These are phyloP conservation scores for Phaeophleospora eucalypticola DNA, from an alignment of 2,329 filamentous ascomycete species.

Conservation along the genomic window DNA sequence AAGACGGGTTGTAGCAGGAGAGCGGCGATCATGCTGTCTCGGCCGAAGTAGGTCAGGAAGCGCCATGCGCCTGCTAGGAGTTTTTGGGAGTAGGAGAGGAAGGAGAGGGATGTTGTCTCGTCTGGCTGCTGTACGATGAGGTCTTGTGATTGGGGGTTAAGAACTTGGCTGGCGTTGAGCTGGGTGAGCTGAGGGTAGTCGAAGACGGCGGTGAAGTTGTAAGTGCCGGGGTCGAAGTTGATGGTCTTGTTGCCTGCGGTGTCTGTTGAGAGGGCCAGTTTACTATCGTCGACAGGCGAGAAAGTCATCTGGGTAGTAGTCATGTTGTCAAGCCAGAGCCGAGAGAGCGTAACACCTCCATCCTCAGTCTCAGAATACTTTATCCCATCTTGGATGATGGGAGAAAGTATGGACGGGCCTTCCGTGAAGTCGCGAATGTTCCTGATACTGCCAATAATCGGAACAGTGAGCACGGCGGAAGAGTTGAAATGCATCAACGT, in stretches of 20 bases:
- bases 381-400: slow-evolving; percentile 54
- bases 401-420: slow-evolving; percentile 50
- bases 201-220: slow-evolving; percentile 56
- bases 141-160: slow-evolving; percentile 46
- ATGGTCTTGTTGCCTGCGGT: slow-evolving; percentile 30
- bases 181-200: slow-evolving; percentile 61
- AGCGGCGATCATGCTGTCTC: slow-evolving; percentile 60
- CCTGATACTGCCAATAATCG: slow-evolving; percentile 59
- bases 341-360: slow-evolving; percentile 47
- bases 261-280: slow-evolving; percentile 40
- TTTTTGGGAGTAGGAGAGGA: slow-evolving; percentile 61
- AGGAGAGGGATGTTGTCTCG: slow-evolving; percentile 54
- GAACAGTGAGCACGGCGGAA: slow-evolving; percentile 52
- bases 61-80: slow-evolving; percentile 60
- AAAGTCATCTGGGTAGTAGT: slow-evolving; percentile 55
- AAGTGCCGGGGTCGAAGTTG: slow-evolving; percentile 51
- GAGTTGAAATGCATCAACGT: slow-evolving; percentile 55
- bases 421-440: slow-evolving; percentile 62
- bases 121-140: slow-evolving; percentile 46
- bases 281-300: slow-evolving; percentile 32
- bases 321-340: slow-evolving; percentile 59
- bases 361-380: slow-evolving; percentile 38
- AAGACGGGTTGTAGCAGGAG: slow-evolving; percentile 57
- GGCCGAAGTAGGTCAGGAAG: slow-evolving; percentile 64
- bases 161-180: slow-evolving; percentile 46